Percentiles rank a stretch among this genome's conserved stretches.
phyloP scores from a whole-genome alignment of 768 basidiomycete species.

The Trametes gibbosa region DNA sequence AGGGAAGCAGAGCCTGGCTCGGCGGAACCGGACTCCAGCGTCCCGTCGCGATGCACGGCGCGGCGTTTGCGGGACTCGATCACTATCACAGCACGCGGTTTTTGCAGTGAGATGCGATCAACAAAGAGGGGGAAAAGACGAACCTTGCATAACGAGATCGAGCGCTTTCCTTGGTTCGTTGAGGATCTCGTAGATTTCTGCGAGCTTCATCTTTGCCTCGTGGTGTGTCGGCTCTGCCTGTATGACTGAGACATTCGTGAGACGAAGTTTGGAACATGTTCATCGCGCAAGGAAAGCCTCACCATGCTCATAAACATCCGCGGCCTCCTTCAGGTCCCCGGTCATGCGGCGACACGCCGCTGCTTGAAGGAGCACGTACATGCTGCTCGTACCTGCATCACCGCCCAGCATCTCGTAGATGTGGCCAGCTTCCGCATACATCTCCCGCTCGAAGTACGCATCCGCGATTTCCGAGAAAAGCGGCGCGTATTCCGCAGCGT shows the following conservation, averaged over 20 bases:
- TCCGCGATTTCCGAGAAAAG: conserved; percentile 85
- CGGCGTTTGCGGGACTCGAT: conserved; percentile 34
- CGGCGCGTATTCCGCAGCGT: conserved; percentile 72
- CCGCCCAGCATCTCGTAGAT: conserved; percentile 79
- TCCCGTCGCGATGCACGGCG: conserved; percentile 12
- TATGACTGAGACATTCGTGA: conserved; percentile 48
- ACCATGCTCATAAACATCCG: conserved; percentile 84
- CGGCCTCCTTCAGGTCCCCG: conserved; percentile 72
- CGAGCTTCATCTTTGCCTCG: conserved; percentile 87
- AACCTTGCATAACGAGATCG: conserved; percentile 82
- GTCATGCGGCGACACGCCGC: conserved; percentile 79
- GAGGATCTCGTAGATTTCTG: conserved; percentile 84
- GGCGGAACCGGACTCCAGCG: conserved; percentile 20
- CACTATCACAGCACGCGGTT: conserved; percentile 24
- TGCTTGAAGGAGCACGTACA: conserved; percentile 71
- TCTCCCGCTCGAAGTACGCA: conserved; percentile 71
- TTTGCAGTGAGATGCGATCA: neutral
- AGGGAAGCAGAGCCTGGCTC: conserved; percentile 45
- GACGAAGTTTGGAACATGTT: neutral
- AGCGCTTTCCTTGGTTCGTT: conserved; percentile 80
- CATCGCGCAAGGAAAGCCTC: conserved; percentile 20
- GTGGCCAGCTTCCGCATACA: conserved; percentile 76
- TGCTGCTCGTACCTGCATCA: conserved; percentile 72
- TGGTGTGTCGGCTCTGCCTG: conserved; percentile 70
- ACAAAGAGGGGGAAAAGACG: neutral